Base-by-base conservation (phyloP, 2,329 filamentous ascomycete species). In the Pestalotiopsis sp. region DNA sequence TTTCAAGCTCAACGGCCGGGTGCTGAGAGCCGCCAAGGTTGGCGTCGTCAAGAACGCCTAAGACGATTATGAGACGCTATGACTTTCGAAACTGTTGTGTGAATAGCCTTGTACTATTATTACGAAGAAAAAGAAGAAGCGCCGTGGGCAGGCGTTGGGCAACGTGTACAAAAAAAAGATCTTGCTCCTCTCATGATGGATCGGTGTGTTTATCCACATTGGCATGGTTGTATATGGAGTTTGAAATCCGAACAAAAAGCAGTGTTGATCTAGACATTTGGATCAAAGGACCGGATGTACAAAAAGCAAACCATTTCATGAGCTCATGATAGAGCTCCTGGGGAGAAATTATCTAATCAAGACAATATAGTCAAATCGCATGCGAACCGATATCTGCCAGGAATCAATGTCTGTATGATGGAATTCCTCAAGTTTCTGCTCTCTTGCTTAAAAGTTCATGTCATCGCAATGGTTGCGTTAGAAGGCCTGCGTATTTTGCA, bases 21-120 rank as follows among this genome's bases (percentile, higher is more conserved):
- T 97, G 68, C 83, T 99, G 77, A 90, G 96, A 80, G 94, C 95
- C 72, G 94, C 95, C 78, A 97, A 98, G 88, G 95, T 98, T 72
- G 95, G 95, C 78, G 94, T 98, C 68, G 95, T 97, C 73, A 97
- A 96, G 88, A 97, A 36, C 68, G 27, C 64, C 36, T 70, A 70
- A 56, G 27, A 31, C 27, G 27, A 31, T 31, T 31, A 25, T 65
- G n/a, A 20, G 62, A 64, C 62, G 63, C 17, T 45, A 56, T 56
- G 38, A 60, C 27, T 52, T 27, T 25, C 36, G 56, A 36, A 31
- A 13, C 45, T 60, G 38, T 56, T 64, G 68, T 67, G 64, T 59
- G 39, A 39, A 62, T 65, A 67, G 65, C 52, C 64, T 41, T 69
- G 68, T 69, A 69, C 36, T 68, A 66, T 56, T 69, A 69, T 67